These are phyloP conservation scores for Kodamaea neixiangensis DNA, from an alignment of 805 yeast genomes.

Conservation along the genomic window DNA sequence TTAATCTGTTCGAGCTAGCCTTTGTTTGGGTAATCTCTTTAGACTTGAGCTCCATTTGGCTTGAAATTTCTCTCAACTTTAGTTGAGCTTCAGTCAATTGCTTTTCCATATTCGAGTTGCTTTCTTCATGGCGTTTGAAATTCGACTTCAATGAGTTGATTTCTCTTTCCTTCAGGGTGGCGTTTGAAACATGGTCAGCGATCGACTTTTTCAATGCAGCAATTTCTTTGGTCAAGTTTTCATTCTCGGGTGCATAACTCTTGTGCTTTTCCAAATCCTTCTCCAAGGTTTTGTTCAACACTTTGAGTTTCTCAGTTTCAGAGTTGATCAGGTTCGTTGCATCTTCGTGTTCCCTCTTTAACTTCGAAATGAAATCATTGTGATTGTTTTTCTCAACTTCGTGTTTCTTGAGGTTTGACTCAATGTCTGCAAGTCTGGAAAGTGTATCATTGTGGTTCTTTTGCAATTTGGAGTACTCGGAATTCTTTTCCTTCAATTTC, in stretches of 20 bases:
- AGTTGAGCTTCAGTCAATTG: conserved; percentile 17
- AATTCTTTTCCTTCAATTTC: conserved; percentile 10
- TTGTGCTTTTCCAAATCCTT: conserved; percentile 14
- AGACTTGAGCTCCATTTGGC: conserved; percentile 20
- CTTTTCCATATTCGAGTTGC: conserved; percentile 15
- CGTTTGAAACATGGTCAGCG: conserved; percentile 10
- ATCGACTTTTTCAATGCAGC: conserved; percentile 15
- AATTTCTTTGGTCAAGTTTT: conserved; percentile 15
- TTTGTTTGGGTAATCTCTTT: conserved; percentile 23
- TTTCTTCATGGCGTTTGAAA: conserved; percentile 14
- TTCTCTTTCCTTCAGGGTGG: conserved; percentile 16
- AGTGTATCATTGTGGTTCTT: conserved; percentile 10
- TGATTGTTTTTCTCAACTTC: conserved; percentile 14
- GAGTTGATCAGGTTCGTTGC: conserved; percentile 4
- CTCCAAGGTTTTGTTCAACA: conserved; percentile 9
- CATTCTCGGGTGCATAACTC: conserved; percentile 11
- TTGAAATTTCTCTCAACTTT: conserved; percentile 15
- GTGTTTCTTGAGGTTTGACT: conserved; percentile 10
- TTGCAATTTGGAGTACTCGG: conserved; percentile 12
- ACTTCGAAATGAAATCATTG: conserved; percentile 8
- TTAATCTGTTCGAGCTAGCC: conserved; percentile 14
- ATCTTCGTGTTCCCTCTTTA: conserved; percentile 13
- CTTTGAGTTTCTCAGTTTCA: conserved; percentile 14
- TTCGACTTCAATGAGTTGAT: conserved; percentile 15
- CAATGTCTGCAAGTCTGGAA: conserved; percentile 7